phyloP scores from a whole-genome alignment of 2,329 filamentous ascomycete genomes.

The Cladosporium sp. region DNA sequence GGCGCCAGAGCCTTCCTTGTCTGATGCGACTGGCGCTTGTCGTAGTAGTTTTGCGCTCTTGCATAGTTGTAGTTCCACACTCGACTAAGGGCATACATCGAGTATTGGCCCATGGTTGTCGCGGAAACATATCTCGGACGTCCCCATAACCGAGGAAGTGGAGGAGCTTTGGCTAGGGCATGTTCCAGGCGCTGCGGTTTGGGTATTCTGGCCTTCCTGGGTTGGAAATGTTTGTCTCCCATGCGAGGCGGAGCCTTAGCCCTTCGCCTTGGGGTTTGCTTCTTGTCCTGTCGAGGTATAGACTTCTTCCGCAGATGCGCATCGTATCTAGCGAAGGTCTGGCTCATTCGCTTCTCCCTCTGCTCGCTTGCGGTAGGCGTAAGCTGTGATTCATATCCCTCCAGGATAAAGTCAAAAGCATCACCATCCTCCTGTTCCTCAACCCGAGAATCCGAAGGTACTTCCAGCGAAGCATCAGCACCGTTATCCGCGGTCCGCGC shows the following conservation, averaged over 20 bases:
- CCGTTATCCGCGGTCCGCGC: not conserved
- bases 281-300: not conserved
- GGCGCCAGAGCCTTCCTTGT: not conserved
- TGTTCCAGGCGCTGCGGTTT: not conserved
- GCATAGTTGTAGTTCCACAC: slow-evolving; percentile 17
- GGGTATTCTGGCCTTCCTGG: not conserved
- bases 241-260: not conserved
- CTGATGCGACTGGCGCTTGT: not conserved
- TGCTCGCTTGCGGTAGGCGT: not conserved
- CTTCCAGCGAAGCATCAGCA: not conserved
- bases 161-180: not conserved
- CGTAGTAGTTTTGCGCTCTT: slow-evolving; percentile 13
- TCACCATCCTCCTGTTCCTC: not conserved
- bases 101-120: not conserved
- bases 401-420: slow-evolving; percentile 8
- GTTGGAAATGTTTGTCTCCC: not conserved
- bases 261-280: not conserved
- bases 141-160: not conserved
- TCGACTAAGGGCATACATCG: not conserved
- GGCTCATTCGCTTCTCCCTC: not conserved
- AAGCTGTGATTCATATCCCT: slow-evolving; percentile 5
- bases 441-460: not conserved
- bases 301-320: not conserved
- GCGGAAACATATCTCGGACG: not conserved
- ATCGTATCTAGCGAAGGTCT: not conserved